Conservation (phyloP, 768 basidiomycete genomes). For the Sporobolomyces roseus region DNA sequence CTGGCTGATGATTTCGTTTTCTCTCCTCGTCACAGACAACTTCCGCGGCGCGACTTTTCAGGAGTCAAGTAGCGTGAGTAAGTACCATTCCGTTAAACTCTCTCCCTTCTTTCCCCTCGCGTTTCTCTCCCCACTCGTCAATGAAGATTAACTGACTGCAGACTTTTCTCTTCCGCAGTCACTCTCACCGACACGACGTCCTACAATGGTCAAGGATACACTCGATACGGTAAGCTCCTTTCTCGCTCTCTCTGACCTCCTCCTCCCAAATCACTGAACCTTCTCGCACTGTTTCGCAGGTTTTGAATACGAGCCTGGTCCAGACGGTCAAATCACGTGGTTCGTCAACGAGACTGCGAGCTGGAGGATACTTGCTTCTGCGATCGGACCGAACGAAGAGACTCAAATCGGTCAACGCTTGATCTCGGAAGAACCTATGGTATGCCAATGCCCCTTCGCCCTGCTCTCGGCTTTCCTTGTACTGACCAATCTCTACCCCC, state of each 20-base stretch:
- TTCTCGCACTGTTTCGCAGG: constrained; percentile 35
- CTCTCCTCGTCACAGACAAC: constrained; percentile 3
- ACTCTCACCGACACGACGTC: constrained; percentile 25
- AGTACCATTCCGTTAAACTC: too few species aligned
- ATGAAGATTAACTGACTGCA: not conserved
- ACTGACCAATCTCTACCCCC: not conserved
- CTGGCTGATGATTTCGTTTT: too few species aligned
- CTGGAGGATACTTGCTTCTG: constrained; percentile 66
- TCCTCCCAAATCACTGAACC: constrained; percentile 18
- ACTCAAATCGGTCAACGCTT: constrained; percentile 63
- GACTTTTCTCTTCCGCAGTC: constrained; percentile 2
- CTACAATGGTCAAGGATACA: constrained; percentile 22
- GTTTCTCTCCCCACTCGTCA: too few species aligned
- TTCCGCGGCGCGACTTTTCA: constrained; percentile 18
- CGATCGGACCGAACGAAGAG: constrained; percentile 63
- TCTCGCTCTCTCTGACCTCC: constrained; percentile 32
- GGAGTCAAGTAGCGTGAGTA: constrained; percentile 7
- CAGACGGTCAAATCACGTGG: constrained; percentile 78
- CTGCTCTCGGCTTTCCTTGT: constrained; percentile 25
- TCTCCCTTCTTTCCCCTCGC: not conserved
- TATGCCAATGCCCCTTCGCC: not conserved
- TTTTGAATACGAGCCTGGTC: constrained; percentile 40
- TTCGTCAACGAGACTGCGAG: constrained; percentile 61
- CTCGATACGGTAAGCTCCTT: constrained; percentile 11
- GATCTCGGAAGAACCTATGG: constrained; percentile 84